Evolutionary conservation across 148 eudicot genomes (phyloP), one percentile per base, ranked within the genome.

Genomic region (Mesembryanthemum crystallinum): DNA sequence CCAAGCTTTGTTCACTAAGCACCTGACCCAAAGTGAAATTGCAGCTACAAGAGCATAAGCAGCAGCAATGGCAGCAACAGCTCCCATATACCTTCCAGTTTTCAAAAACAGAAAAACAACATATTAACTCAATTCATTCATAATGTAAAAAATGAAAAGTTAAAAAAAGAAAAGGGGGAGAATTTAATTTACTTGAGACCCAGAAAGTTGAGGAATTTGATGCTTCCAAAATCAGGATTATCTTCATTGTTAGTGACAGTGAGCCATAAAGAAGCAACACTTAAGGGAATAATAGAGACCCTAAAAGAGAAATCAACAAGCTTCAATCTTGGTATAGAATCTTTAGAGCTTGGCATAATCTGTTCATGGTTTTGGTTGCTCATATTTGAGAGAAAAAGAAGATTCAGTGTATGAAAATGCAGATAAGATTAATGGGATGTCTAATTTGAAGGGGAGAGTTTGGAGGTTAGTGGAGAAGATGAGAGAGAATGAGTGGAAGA

Each of bases 41-140:
- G 87, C 88, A 79, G 88, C 89, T 71, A 82, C 45, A 32, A 92
- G 70, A 52, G 92, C 92, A 88, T 90, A 94, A 27, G 82, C 98
- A 77, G 83, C 90, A 72, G 93, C 86, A 32, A 90, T 51, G 13
- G 80, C 97, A 85, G 88, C 86, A 37, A 87, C 78, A 71, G 76
- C 64, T 60, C 82, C 89, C 92, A 94, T 83, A 45, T 92, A 92
- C 77, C 98, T 94, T 82, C n/a, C 37, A 58, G 68, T 29, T 33
- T 27, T 72, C 30, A 37, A n/a, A 64, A 30, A 29, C 7, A 47
- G 14, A 55, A 27, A 60, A 76, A 37, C 3, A 25, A 13, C n/a
- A 17, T 33, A 60, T 60, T 20, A 73, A 8, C 35, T 23, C n/a
- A 54, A 62, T 0, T 54, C 51, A 35, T 13, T 8, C 11, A 7